Percentiles rank a stretch among this genome's conserved stretches.
Conservation (phyloP, 331 rosid genomes). For the Quercus lobata region DNA sequence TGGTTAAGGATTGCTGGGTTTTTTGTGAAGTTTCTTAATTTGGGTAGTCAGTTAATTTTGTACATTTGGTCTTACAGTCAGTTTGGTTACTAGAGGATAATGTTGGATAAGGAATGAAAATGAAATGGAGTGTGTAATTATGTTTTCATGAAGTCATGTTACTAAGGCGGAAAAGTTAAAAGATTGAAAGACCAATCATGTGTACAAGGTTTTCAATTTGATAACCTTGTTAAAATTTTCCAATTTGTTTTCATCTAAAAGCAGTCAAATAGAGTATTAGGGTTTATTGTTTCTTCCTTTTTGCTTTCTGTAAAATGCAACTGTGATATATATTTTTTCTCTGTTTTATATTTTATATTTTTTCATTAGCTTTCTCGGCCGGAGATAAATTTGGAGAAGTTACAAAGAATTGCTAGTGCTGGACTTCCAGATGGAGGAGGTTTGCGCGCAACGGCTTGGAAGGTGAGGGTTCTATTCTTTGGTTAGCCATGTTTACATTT, state of each 20-base stretch:
- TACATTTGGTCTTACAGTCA: background rate
- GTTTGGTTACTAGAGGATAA: background rate
- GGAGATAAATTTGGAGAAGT: slow-evolving; percentile 64
- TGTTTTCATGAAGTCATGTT: background rate
- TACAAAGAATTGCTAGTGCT: slow-evolving; percentile 61
- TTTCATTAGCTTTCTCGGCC: slow-evolving; percentile 46
- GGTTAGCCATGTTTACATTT: background rate
- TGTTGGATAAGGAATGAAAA: background rate
- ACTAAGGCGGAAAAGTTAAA: too few species aligned
- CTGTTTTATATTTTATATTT: background rate
- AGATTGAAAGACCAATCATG: too few species aligned
- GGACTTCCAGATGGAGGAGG: slow-evolving; percentile 74
- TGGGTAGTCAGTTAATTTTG: background rate
- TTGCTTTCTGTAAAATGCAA: background rate
- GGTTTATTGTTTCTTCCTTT: background rate
- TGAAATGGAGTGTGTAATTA: background rate
- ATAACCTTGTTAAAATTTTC: background rate
- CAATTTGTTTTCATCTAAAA: background rate
- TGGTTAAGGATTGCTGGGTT: background rate
- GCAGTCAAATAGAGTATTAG: background rate
- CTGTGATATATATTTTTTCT: background rate
- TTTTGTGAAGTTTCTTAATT: background rate
- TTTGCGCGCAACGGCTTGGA: slow-evolving; percentile 68
- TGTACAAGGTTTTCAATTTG: too few species aligned
- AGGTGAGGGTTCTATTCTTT: slow-evolving; percentile 33